Percentiles rank a stretch among this genome's conserved stretches.
Conservation (phyloP, 2,329 filamentous ascomycete genomes). For the Diaporthe citri region DNA sequence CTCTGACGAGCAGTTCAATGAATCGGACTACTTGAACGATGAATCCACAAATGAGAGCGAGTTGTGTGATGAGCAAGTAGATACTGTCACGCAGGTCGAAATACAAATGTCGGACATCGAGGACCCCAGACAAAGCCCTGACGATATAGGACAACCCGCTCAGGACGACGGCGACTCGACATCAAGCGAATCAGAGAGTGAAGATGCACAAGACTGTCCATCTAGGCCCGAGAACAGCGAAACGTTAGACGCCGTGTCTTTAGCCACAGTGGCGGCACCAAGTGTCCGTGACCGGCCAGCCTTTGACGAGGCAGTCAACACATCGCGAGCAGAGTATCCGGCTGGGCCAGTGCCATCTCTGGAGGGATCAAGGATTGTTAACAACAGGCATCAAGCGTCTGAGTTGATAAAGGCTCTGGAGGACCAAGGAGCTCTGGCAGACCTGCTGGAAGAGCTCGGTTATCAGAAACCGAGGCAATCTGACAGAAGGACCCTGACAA, state of each 20-base stretch:
- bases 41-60: constrained; percentile 17
- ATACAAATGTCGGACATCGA: not conserved
- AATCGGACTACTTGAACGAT: constrained; percentile 21
- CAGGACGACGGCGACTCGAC: not conserved
- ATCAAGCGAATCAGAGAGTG: not conserved
- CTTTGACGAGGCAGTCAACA: not conserved
- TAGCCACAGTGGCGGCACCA: not conserved
- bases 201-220: not conserved
- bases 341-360: not conserved
- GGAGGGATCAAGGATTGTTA: not conserved
- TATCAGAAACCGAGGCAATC: constrained; percentile 41
- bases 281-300: not conserved
- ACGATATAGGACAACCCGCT: not conserved
- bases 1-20: constrained; percentile 22
- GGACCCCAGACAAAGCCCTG: not conserved
- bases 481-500: constrained; percentile 42
- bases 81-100: not conserved
- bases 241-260: not conserved
- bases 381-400: constrained; percentile 21
- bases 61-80: not conserved
- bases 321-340: not conserved
- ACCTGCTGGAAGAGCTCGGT: constrained; percentile 47
- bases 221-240: not conserved
- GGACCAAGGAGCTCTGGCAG: constrained; percentile 49
- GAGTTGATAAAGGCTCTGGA: constrained; percentile 43